These are phyloP conservation scores for Acanthamoeba divionensis DNA, from an alignment of 208 protist species.

Conservation along the genomic window DNA sequence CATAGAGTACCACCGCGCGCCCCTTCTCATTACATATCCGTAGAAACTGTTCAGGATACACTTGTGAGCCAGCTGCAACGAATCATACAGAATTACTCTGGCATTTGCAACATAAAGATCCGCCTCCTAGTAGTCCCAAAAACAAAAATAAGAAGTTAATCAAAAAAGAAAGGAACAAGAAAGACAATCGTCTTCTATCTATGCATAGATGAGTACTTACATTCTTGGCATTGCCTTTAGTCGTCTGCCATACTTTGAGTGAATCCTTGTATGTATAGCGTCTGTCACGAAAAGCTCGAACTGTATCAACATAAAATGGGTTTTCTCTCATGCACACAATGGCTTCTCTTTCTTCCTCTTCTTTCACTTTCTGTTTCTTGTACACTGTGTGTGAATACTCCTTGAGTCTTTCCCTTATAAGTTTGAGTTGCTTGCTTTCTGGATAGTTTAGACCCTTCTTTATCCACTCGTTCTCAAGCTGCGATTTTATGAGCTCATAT, in stretches of 20 bases:
- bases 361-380: constrained; percentile 93
- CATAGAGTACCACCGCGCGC: constrained; percentile 98
- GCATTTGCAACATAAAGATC: constrained; percentile 78
- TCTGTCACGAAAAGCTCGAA: constrained; percentile 97
- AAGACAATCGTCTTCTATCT: not conserved
- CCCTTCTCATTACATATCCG: constrained; percentile 98
- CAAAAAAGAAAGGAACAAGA: not conserved
- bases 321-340: constrained; percentile 99
- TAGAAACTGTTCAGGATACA: constrained; percentile 99
- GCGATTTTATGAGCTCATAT: constrained; percentile 91
- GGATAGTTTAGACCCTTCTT: constrained; percentile 48
- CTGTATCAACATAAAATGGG: constrained; percentile 99
- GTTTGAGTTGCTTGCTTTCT: constrained; percentile 82
- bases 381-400: constrained; percentile 94
- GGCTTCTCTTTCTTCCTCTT: constrained; percentile 74
- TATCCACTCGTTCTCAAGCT: constrained; percentile 94
- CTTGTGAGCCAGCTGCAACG: constrained; percentile 99
- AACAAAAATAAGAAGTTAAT: not conserved
- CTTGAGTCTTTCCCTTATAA: constrained; percentile 92
- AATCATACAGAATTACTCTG: constrained; percentile 98
- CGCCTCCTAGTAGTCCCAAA: not conserved
- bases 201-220: not conserved
- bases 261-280: constrained; percentile 98
- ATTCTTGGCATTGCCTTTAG: constrained; percentile 81
- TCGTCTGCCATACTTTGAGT: constrained; percentile 93